Conservation (phyloP, 257 asterid genomes). For the Solanum chiquidenum region DNA sequence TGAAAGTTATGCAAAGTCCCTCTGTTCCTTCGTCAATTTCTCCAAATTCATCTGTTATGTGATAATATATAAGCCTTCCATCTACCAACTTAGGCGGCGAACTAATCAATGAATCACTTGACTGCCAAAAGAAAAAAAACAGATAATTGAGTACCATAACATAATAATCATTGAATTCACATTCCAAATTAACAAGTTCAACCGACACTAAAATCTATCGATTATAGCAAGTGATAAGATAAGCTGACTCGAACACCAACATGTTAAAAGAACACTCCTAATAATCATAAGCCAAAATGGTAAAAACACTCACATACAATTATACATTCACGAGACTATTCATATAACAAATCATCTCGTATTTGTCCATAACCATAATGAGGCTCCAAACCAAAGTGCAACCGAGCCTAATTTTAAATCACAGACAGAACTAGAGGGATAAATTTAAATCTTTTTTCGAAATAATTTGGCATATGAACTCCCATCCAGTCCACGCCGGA, state of each 20-base stretch:
- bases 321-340: not conserved
- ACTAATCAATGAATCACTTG: constrained; percentile 44
- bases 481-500: not conserved
- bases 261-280: not conserved
- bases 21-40: constrained; percentile 55
- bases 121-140: constrained; percentile 35
- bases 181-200: not conserved
- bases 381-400: not conserved
- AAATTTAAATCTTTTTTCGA: not conserved
- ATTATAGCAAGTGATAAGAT: not conserved
- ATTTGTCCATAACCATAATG: not conserved
- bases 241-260: not conserved
- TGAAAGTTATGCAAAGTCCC: constrained; percentile 55
- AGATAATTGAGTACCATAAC: not conserved
- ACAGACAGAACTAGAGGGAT: not conserved
- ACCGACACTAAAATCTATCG: not conserved
- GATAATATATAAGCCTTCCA: constrained; percentile 55
- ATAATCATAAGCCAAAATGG: not conserved
- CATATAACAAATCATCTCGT: not conserved
- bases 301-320: not conserved
- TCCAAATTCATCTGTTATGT: constrained; percentile 53
- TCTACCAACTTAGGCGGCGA: constrained; percentile 61
- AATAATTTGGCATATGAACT: not conserved
- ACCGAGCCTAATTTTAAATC: not conserved
- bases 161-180: not conserved